phyloP scores from a whole-genome alignment of 75 land plant genomes.

The Isoetes taiwanensis region DNA sequence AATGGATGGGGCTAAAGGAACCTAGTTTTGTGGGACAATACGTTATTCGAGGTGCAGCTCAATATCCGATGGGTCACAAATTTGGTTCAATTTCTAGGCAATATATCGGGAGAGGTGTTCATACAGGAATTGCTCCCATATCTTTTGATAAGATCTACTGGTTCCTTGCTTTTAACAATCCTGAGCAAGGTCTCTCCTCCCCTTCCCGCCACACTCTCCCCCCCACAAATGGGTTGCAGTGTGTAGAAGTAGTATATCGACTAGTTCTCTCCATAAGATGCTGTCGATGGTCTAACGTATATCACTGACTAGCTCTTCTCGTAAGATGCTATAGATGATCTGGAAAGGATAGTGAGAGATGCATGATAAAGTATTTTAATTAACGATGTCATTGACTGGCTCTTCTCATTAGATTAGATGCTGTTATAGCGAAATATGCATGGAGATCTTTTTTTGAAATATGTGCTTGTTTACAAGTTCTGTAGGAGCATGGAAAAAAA shows the following conservation, averaged over 20 bases:
- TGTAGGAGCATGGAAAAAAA: too few relatives aligned
- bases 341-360: neutral
- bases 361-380: neutral
- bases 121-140: conserved; percentile 29
- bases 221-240: neutral
- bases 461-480: too few relatives aligned
- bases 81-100: neutral
- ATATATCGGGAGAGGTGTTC: conserved; percentile 16
- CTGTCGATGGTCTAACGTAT: too few relatives aligned
- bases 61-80: conserved; percentile 26
- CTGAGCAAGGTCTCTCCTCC: conserved; percentile 7
- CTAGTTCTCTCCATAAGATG: too few relatives aligned
- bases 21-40: conserved; percentile 21
- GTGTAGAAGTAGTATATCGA: too few relatives aligned
- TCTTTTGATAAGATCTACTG: conserved; percentile 26
- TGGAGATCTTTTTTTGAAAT: too few relatives aligned
- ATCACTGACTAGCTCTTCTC: too few relatives aligned
- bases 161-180: conserved; percentile 45
- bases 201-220: neutral
- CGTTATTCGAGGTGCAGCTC: conserved; percentile 27
- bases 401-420: too few relatives aligned
- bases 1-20: conserved; percentile 25
- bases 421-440: too few relatives aligned
- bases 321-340: neutral
- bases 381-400: too few relatives aligned